These are phyloP conservation scores for Eragrostis curvula DNA, from an alignment of 176 grass and related monocot genomes.

Conservation along the genomic window DNA sequence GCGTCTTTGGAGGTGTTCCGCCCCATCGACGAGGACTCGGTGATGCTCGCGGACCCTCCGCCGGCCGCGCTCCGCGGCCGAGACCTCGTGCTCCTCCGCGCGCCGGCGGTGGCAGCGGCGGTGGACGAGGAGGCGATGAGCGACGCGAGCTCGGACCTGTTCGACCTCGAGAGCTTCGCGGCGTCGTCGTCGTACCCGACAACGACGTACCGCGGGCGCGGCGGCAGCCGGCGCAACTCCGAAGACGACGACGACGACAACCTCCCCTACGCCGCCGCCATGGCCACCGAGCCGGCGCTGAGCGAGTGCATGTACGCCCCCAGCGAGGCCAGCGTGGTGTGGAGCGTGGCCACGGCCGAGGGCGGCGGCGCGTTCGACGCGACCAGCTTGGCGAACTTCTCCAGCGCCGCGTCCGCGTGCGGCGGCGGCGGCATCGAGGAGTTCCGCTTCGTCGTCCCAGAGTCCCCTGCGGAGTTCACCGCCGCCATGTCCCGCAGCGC, in stretches of 20 bases:
- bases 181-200: constrained; percentile 58
- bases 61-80: background rate
- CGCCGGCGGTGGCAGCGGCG: background rate
- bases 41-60: constrained; percentile 36
- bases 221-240: constrained; percentile 55
- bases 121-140: constrained; percentile 61
- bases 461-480: constrained; percentile 31
- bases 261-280: constrained; percentile 1
- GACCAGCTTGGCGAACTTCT: constrained; percentile 64
- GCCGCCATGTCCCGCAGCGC: constrained; percentile 49
- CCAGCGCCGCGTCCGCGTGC: constrained; percentile 69
- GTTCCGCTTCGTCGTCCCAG: constrained; percentile 42
- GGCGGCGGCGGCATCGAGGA: constrained; percentile 56
- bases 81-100: background rate
- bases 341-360: constrained; percentile 76
- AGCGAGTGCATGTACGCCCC: constrained; percentile 74
- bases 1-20: constrained; percentile 75
- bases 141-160: constrained; percentile 77
- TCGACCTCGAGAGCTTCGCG: constrained; percentile 78
- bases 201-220: constrained; percentile 45
- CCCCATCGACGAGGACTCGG: constrained; percentile 49
- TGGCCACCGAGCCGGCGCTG: constrained; percentile 36
- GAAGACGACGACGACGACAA: constrained; percentile 45
- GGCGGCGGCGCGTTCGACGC: constrained; percentile 57
- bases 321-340: constrained; percentile 82